Conservation (phyloP, 1,284 basidiomycete species). For the Microbotryum violaceum region DNA sequence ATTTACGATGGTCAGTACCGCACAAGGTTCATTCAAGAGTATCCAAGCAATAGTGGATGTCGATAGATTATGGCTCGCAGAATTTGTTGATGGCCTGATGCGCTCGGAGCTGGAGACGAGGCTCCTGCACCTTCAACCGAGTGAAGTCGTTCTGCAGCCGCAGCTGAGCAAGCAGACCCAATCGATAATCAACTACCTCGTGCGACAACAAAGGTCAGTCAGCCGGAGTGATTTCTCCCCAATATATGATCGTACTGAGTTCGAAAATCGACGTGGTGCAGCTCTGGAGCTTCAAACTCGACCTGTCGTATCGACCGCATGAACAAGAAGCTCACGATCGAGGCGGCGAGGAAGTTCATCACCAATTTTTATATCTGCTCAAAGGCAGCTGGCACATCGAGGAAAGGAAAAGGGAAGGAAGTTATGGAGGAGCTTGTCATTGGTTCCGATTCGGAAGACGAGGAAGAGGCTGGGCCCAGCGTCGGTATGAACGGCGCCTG, state of each 20-base stretch:
- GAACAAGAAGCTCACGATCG: conserved; percentile 53
- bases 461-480: background rate
- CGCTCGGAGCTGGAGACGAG: conserved; percentile 73
- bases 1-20: conserved; percentile 68
- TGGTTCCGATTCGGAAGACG: conserved; percentile 17
- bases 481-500: background rate
- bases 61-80: too few species aligned
- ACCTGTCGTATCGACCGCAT: conserved; percentile 58
- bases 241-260: too few species aligned
- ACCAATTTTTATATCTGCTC: conserved; percentile 58
- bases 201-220: conserved; percentile 45
- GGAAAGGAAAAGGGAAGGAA: conserved; percentile 3
- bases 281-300: conserved; percentile 10
- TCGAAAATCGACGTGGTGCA: background rate
- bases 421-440: conserved; percentile 19
- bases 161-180: conserved; percentile 65
- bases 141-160: conserved; percentile 58
- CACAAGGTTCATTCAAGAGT: background rate
- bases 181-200: conserved; percentile 66
- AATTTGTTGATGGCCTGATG: background rate
- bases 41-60: too few species aligned
- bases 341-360: conserved; percentile 64
- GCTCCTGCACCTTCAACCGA: conserved; percentile 71
- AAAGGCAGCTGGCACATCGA: background rate
- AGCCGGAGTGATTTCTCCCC: too few species aligned